phyloP scores from a whole-genome alignment of 306 rosid genomes.

The Dryas drummondii region DNA sequence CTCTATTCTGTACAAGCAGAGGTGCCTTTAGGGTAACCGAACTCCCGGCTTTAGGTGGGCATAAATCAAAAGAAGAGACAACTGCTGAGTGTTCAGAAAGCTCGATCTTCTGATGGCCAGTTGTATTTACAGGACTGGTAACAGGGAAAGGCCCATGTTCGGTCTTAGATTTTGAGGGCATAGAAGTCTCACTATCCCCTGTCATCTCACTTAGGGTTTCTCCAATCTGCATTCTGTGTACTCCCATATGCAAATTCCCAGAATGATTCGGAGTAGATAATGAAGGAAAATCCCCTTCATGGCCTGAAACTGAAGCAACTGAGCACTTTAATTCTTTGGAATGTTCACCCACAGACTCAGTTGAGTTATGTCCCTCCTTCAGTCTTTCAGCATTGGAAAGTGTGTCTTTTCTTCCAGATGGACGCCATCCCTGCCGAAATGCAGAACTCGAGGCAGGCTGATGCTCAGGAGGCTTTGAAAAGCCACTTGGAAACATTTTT shows the following conservation, averaged over 20 bases:
- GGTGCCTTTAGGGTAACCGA: slow-evolving; percentile 30
- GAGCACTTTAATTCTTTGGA: not conserved
- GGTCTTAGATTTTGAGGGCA: not conserved
- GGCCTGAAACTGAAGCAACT: not conserved
- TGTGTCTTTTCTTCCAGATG: slow-evolving; percentile 1
- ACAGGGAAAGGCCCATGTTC: not conserved
- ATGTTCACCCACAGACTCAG: not conserved
- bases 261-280: slow-evolving; percentile 16
- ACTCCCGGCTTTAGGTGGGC: slow-evolving; percentile 28
- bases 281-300: slow-evolving; percentile 1
- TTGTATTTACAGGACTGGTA: slow-evolving; percentile 3
- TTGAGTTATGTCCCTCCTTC: slow-evolving; percentile 4
- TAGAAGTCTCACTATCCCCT: not conserved
- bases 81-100: slow-evolving; percentile 10
- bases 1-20: slow-evolving; percentile 43
- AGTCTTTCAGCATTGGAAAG: not conserved
- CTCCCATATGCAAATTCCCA: not conserved
- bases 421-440: not conserved
- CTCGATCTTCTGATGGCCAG: slow-evolving; percentile 5
- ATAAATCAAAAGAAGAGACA: slow-evolving; percentile 48
- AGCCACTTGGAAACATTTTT: not conserved
- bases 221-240: slow-evolving; percentile 8
- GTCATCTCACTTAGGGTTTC: not conserved
- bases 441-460: not conserved
- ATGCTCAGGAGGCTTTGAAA: not conserved